phyloP scores from a whole-genome alignment of 179 eudicot species.

The Amaranthus tricolor region DNA sequence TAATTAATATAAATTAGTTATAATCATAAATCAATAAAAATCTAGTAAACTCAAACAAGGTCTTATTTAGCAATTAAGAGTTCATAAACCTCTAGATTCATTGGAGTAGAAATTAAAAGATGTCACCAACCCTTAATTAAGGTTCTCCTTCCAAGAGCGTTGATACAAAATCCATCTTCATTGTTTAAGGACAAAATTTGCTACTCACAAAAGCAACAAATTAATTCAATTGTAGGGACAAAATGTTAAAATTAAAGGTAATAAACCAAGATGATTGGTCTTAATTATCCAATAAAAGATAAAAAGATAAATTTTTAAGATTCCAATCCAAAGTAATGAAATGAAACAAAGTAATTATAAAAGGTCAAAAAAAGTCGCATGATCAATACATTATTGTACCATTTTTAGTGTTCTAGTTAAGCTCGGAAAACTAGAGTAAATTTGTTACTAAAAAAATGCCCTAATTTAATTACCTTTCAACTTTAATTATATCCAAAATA shows the following conservation, averaged over 20 bases:
- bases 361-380: neutral
- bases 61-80: too few relatives aligned
- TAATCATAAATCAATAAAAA: too few relatives aligned
- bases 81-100: too few relatives aligned
- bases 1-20: too few relatives aligned
- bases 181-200: too few relatives aligned
- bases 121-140: too few relatives aligned
- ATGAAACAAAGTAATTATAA: neutral
- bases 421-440: constrained; percentile 9
- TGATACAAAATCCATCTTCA: too few relatives aligned
- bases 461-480: neutral
- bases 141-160: too few relatives aligned
- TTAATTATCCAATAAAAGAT: neutral
- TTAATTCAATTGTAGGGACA: neutral
- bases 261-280: constrained; percentile 1
- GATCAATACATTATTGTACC: neutral
- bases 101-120: too few relatives aligned
- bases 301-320: neutral
- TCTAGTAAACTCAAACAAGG: too few relatives aligned
- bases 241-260: neutral
- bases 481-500: neutral
- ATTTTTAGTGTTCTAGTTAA: too few relatives aligned
- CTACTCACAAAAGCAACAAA: neutral
- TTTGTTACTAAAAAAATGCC: neutral
- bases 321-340: constrained; percentile 4